Base-by-base conservation (phyloP, 2,329 filamentous ascomycete species). In the Fusarium dlaminii region DNA sequence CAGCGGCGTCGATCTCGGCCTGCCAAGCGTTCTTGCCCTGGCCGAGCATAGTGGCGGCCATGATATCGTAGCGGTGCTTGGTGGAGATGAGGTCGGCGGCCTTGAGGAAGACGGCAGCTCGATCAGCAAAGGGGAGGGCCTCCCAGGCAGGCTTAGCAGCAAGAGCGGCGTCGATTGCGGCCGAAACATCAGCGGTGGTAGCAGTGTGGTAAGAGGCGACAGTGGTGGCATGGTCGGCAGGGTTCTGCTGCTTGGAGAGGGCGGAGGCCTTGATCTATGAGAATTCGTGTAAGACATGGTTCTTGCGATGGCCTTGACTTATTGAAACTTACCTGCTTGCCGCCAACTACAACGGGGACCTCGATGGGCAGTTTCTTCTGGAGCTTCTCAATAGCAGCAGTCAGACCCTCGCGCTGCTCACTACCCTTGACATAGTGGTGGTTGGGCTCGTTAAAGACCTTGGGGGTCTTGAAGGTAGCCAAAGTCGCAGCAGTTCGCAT, bases 11-110 rank as follows among this genome's bases (percentile, higher is more conserved):
- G 74, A 98, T 98, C 88, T 99, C 96, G n/a, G 96, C 96, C 84
- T 99, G 96, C 95, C 95, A 98, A 54, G 94, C 94, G 82, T 98
- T 98, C 90, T 98, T 98, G 79, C 96, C 96, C 85, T 99, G 96
- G 70, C 96, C 96, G 37, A 98, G 87, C 90, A 98, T 98, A 20
- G 96, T 98, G 49, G 94, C 91, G 13, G 96, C 96, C 93, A 98
- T 97, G 78, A 99, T 90, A 64, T 98, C 94, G 84, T 98, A 98
- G 81, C 96, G 90, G 85, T 99, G 98, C 86, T 98, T 98, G 74
- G 90, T 93, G 62, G 93, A 87, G 76, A 99, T 90, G 72, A 99
- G 87, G 81, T 98, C 95, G 39, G 96, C 96, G 7, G 96, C 96
- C 88, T 98, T 98, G 80, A 98, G 90, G 86, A 98, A 98, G 80